Conservation (phyloP, 192 early-diverging fungal genomes). For the Spinellus fusiger region DNA sequence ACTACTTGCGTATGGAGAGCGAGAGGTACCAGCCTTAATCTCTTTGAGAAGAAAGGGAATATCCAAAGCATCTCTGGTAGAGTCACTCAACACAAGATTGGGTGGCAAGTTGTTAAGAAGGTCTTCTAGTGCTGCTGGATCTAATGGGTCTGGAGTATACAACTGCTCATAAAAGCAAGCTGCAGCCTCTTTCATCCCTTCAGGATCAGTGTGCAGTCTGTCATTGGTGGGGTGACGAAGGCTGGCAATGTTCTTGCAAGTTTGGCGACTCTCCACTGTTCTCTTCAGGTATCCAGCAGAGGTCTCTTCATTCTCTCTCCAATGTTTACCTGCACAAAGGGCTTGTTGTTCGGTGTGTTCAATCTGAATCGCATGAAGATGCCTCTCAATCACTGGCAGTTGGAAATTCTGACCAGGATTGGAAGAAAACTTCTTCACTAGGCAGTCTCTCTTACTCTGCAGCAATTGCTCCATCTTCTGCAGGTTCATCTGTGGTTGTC, state of each 20-base stretch:
- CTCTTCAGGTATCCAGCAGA: not conserved
- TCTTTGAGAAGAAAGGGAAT: not conserved
- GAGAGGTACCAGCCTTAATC: not conserved
- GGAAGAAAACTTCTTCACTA: not conserved
- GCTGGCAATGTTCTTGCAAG: not conserved
- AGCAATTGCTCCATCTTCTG: not conserved
- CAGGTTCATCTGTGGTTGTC: not conserved
- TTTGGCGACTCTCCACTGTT: not conserved
- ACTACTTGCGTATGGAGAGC: constrained; percentile 1
- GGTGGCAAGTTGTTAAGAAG: not conserved
- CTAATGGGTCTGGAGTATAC: not conserved
- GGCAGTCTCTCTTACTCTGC: not conserved
- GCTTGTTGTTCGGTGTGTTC: not conserved
- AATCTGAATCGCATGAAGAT: not conserved
- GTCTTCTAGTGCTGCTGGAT: not conserved
- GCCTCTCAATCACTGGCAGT: not conserved
- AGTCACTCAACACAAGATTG: not conserved
- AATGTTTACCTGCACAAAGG: not conserved
- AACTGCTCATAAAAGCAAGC: not conserved
- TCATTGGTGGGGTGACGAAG: not conserved
- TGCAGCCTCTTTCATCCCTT: not conserved
- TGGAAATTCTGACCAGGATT: not conserved
- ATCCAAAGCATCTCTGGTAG: not conserved
- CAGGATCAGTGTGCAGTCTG: not conserved
- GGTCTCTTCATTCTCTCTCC: constrained; percentile 1